Percentiles rank a stretch among this genome's conserved stretches.
Conservation (phyloP, 2,329 filamentous ascomycete species). For the Ophiostoma ulmi region DNA sequence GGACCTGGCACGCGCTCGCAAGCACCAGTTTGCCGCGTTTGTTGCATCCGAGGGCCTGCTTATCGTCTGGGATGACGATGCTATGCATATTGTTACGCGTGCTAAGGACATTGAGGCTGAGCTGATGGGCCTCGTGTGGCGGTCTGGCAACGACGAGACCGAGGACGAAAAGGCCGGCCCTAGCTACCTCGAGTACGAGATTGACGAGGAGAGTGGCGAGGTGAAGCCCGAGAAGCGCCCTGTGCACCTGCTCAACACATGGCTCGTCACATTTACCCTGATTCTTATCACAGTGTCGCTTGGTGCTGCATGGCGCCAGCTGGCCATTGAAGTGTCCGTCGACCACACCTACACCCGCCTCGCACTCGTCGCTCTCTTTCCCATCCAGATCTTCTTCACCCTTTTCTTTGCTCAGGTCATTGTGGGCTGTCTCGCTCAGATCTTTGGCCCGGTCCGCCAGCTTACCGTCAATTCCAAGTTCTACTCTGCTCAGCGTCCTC, state of each 20-base stretch:
- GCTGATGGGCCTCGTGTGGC: constrained; percentile 73
- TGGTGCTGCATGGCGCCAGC: constrained; percentile 63
- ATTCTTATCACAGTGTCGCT: constrained; percentile 60
- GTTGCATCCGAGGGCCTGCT: constrained; percentile 65
- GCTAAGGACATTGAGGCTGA: constrained; percentile 70
- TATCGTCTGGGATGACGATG: constrained; percentile 78
- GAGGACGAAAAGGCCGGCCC: constrained; percentile 49
- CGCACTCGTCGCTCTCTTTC: constrained; percentile 60
- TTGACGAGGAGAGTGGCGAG: constrained; percentile 69
- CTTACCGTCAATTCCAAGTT: constrained; percentile 73
- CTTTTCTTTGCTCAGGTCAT: constrained; percentile 78
- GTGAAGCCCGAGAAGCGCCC: constrained; percentile 59
- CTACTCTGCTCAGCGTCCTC: constrained; percentile 68
- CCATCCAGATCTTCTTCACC: constrained; percentile 73
- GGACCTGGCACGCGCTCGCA: constrained; percentile 64
- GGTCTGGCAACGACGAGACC: constrained; percentile 47
- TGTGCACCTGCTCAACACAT: constrained; percentile 64
- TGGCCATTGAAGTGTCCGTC: constrained; percentile 63
- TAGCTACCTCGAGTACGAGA: constrained; percentile 43
- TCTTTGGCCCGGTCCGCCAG: constrained; percentile 69
- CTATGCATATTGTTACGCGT: constrained; percentile 62
- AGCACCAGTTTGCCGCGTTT: constrained; percentile 77
- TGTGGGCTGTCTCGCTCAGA: constrained; percentile 67
- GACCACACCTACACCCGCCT: constrained; percentile 60
- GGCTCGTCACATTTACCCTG: constrained; percentile 62